Percentiles rank a stretch among this genome's conserved stretches.
Conservation (phyloP, 495 filamentous ascomycete genomes). For the Bacidia gigantensis region DNA sequence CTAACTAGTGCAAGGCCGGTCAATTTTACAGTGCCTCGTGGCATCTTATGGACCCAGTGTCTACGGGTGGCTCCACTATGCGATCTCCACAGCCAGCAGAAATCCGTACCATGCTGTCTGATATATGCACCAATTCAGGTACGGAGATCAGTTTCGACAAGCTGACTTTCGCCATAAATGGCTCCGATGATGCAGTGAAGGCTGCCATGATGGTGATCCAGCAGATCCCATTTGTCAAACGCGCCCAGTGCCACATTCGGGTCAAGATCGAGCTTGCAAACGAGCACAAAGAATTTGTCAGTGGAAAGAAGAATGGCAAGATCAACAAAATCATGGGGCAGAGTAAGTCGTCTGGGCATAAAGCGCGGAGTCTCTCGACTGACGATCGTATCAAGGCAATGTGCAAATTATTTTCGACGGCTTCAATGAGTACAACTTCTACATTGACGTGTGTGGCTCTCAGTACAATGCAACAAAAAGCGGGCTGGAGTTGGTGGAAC, state of each 20-base stretch:
- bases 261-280: constrained; percentile 98
- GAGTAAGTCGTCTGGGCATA: constrained; percentile 34
- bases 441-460: constrained; percentile 88
- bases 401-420: constrained; percentile 98
- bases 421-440: constrained; percentile 99
- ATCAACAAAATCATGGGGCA: constrained; percentile 99
- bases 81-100: constrained; percentile 62
- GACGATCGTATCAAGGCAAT: constrained; percentile 43
- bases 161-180: constrained; percentile 82
- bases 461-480: constrained; percentile 86
- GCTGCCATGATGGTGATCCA: constrained; percentile 84
- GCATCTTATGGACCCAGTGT: constrained; percentile 75
- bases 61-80: constrained; percentile 36
- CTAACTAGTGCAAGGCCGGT: constrained; percentile 44
- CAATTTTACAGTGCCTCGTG: constrained; percentile 97
- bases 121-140: constrained; percentile 91
- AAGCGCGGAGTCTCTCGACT: background rate
- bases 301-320: constrained; percentile 99
- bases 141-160: constrained; percentile 92
- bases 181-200: constrained; percentile 91
- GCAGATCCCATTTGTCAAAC: constrained; percentile 76
- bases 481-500: constrained; percentile 83
- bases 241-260: constrained; percentile 78
- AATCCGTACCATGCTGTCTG: constrained; percentile 77
- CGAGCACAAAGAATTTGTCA: constrained; percentile 98